Percentiles rank a stretch among this genome's conserved stretches.
phyloP scores from a whole-genome alignment of 305 asterid genomes.

The Fraxinus greggii region DNA sequence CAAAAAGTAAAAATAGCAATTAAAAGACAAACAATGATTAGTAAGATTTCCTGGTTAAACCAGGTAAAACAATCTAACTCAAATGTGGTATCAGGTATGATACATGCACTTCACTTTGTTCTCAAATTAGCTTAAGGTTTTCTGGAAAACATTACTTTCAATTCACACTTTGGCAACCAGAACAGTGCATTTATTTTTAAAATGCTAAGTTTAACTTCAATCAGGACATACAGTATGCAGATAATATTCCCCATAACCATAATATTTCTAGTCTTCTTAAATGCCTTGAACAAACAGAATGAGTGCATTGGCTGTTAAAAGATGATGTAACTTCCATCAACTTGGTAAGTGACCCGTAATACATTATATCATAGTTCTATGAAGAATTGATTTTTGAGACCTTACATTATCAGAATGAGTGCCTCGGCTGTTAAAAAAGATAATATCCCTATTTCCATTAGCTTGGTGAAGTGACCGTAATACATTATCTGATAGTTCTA shows the following conservation, averaged over 20 bases:
- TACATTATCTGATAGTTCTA: neutral
- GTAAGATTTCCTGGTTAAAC: neutral
- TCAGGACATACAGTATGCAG: neutral
- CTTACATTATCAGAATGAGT: neutral
- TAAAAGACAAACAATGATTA: neutral
- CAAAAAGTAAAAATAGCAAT: neutral
- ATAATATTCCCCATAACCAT: neutral
- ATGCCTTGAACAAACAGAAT: neutral
- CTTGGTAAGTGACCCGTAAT: neutral
- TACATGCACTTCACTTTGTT: neutral
- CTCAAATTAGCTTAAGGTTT: neutral
- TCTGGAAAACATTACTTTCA: neutral
- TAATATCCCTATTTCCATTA: neutral
- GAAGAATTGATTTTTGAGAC: neutral
- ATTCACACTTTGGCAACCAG: neutral
- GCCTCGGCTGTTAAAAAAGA: neutral
- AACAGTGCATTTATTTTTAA: neutral
- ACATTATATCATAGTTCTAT: neutral
- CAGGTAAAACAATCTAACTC: neutral
- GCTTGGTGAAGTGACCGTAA: neutral
- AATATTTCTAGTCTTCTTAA: neutral
- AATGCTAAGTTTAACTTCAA: constrained; percentile 7
- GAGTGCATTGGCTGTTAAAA: neutral
- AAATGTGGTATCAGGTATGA: neutral
- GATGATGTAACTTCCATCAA: neutral